Evolutionary conservation across 352 stramenopile species (phyloP).

Genomic region (Phytophthora boehmeriae): DNA sequence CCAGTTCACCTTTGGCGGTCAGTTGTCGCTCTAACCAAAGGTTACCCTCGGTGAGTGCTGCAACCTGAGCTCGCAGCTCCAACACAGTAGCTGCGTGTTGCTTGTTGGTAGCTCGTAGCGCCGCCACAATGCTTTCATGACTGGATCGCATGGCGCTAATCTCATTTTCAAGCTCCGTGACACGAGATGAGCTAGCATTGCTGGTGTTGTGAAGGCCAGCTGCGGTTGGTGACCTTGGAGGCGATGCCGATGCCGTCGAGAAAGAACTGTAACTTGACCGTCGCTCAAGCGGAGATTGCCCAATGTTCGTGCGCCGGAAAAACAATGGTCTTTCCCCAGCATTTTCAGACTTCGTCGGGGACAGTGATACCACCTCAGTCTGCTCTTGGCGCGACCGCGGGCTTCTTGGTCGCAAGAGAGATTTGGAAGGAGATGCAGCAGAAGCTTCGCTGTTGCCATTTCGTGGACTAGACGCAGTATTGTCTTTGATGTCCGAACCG

Average conservation of each 20-base stretch:
- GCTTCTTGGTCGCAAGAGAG: conserved; percentile 4
- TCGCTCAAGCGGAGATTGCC: conserved; percentile 33
- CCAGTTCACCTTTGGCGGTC: conserved; percentile 56
- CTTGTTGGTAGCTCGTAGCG: conserved; percentile 72
- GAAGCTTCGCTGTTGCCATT: conserved; percentile 23
- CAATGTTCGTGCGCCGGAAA: conserved; percentile 46
- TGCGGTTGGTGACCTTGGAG: conserved; percentile 16
- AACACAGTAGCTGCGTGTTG: conserved; percentile 70
- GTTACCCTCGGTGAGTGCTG: conserved; percentile 62
- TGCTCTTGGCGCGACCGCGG: conserved; percentile 21
- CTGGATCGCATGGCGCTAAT: conserved; percentile 66
- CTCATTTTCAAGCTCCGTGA: conserved; percentile 67
- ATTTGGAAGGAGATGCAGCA: conserved; percentile 19
- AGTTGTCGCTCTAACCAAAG: conserved; percentile 68
- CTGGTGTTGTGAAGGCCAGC: conserved; percentile 5
- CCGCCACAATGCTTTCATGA: conserved; percentile 73
- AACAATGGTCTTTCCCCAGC: conserved; percentile 37
- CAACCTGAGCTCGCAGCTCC: conserved; percentile 67
- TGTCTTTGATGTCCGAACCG: conserved; percentile 9
- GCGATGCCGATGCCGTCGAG: conserved; percentile 16
- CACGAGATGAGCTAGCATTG: conserved; percentile 25
- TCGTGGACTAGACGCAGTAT: conserved; percentile 5
- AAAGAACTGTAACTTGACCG: conserved; percentile 42
- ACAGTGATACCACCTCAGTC: conserved; percentile 44
- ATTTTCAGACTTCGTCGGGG: conserved; percentile 9